Conservation (phyloP, 108 stramenopile genomes). For the Pseudonitzschia delicatissima region DNA sequence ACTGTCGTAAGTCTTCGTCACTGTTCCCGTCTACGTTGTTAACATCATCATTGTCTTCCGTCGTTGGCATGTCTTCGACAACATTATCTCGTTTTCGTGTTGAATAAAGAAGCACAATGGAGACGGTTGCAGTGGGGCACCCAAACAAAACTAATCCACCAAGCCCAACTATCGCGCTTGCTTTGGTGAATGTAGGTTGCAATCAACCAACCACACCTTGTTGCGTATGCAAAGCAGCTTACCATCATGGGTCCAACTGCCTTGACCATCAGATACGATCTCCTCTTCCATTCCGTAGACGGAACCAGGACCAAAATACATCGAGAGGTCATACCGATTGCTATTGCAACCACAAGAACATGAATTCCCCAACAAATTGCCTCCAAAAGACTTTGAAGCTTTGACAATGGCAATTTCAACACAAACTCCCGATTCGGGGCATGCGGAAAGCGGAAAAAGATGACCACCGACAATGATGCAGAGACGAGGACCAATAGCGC, state of each 20-base stretch:
- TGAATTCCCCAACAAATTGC: slow-evolving; percentile 25
- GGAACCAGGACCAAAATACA: slow-evolving; percentile 19
- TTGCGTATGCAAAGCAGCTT: slow-evolving; percentile 5
- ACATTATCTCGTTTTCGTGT: slow-evolving; percentile 27
- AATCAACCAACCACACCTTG: slow-evolving; percentile 15
- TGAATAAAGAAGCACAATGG: slow-evolving; percentile 21
- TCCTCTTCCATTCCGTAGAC: slow-evolving; percentile 5
- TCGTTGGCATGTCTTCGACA: slow-evolving; percentile 1
- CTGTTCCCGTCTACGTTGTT: neutral
- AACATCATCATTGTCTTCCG: neutral
- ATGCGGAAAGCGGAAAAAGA: neutral
- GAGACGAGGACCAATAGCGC: slow-evolving; percentile 17
- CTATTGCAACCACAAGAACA: slow-evolving; percentile 14
- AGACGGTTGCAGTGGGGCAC: slow-evolving; percentile 17
- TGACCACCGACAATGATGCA: slow-evolving; percentile 13
- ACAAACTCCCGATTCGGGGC: slow-evolving; percentile 3
- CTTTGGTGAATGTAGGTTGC: neutral
- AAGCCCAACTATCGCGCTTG: slow-evolving; percentile 19
- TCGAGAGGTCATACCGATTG: slow-evolving; percentile 19
- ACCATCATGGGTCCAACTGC: slow-evolving; percentile 28
- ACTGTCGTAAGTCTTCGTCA: slow-evolving; percentile 1
- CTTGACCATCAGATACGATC: slow-evolving; percentile 10
- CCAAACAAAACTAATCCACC: slow-evolving; percentile 36
- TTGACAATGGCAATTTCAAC: neutral
- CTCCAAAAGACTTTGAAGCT: slow-evolving; percentile 22